These are phyloP conservation scores for Cryoendolithus antarcticus DNA, from an alignment of 2,329 filamentous ascomycete species.

Conservation along the genomic window DNA sequence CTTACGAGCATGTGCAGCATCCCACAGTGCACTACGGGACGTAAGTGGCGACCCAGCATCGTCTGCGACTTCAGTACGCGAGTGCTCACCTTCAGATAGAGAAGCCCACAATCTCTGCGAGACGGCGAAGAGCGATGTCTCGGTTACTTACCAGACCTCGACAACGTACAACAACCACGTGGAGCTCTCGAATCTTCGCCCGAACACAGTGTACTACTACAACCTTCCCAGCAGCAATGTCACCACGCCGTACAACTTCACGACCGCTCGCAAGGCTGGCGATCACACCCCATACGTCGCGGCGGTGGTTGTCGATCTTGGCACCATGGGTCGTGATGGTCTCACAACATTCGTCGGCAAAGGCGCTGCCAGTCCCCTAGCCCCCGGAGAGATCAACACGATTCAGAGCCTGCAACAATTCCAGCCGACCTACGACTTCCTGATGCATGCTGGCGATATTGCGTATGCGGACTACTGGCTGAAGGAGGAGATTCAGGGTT, in stretches of 20 bases:
- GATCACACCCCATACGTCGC: constrained; percentile 43
- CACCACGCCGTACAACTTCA: constrained; percentile 33
- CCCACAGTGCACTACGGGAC: constrained; percentile 8
- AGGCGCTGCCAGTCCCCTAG: constrained; percentile 36
- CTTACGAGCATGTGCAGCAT: constrained; percentile 4
- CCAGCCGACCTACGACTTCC: constrained; percentile 10
- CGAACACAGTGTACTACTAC: constrained; percentile 14
- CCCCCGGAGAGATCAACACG: constrained; percentile 44
- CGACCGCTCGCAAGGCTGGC: constrained; percentile 40
- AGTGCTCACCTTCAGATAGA: no score
- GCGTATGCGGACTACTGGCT: constrained; percentile 50
- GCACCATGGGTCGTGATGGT: constrained; percentile 9
- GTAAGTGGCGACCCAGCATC: no score
- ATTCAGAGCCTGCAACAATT: constrained; percentile 27
- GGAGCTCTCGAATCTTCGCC: constrained; percentile 1
- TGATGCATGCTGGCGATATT: constrained; percentile 34
- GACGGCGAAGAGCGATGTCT: neutral
- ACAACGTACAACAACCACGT: constrained; percentile 9
- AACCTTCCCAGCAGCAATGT: constrained; percentile 4
- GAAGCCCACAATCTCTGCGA: no score
- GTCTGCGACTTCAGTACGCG: no score
- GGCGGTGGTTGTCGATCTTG: constrained; percentile 41
- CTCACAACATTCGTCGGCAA: constrained; percentile 33
- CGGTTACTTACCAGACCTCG: constrained; percentile 10
- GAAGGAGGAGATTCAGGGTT: constrained; percentile 29